Evolutionary conservation across 345 rosid species (phyloP).

Genomic region (Salix koriyanagi): DNA sequence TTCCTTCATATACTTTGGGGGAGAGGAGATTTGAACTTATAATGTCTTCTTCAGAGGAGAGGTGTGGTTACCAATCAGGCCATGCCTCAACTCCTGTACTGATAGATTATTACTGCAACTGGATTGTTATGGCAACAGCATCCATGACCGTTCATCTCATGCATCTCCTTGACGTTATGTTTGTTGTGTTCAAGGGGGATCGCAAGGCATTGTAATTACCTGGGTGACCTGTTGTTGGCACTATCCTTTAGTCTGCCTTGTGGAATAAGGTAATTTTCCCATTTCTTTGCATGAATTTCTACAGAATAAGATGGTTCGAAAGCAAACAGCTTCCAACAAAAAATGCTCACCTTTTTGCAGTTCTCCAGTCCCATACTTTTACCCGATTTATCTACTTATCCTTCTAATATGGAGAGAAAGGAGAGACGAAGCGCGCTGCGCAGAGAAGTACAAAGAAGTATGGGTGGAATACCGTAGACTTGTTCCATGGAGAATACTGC

Average conservation of each 20-base stretch:
- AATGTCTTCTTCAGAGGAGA: too few relatives aligned
- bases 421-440: conserved; percentile 83
- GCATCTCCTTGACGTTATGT: neutral
- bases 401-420: conserved; percentile 87
- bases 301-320: neutral
- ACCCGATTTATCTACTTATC: conserved; percentile 79
- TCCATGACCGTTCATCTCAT: conserved; percentile 11
- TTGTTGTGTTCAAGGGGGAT: conserved; percentile 60
- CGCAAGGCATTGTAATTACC: conserved; percentile 94
- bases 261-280: conserved; percentile 58
- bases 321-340: conserved; percentile 1
- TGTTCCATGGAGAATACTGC: conserved; percentile 91
- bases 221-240: conserved; percentile 86
- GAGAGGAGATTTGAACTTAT: too few relatives aligned
- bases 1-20: too few relatives aligned
- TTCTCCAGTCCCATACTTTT: conserved; percentile 74
- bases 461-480: conserved; percentile 74
- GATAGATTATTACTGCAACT: too few relatives aligned
- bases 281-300: neutral
- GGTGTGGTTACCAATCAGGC: too few relatives aligned
- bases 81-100: too few relatives aligned
- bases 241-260: conserved; percentile 92
- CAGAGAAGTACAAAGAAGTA: conserved; percentile 76
- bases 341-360: conserved; percentile 34
- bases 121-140: neutral